These are phyloP conservation scores for Hemerocallis citrina DNA, from an alignment of 106 monocot species.

Conservation along the genomic window DNA sequence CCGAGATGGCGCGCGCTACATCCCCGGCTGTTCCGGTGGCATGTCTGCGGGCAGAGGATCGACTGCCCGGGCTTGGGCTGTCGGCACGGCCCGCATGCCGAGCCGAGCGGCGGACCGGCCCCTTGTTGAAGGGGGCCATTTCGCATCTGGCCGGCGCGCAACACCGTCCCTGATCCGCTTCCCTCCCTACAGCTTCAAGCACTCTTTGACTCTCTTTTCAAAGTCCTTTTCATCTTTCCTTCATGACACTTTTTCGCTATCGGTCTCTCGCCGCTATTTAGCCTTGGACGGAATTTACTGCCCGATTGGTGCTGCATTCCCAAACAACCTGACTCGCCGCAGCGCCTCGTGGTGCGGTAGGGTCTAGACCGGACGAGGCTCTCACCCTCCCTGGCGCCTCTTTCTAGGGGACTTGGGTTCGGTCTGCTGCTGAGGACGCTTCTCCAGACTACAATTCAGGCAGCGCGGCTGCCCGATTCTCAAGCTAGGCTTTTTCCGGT, in stretches of 20 bases:
- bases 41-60: conserved; percentile 1
- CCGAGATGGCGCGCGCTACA: background rate
- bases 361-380: too few relatives aligned
- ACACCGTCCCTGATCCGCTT: conserved; percentile 16
- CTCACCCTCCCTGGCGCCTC: too few relatives aligned
- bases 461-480: too few relatives aligned
- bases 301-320: too few relatives aligned
- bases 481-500: too few relatives aligned
- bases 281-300: too few relatives aligned
- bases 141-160: conserved; percentile 4
- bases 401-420: too few relatives aligned
- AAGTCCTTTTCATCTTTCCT: conserved; percentile 19
- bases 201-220: conserved; percentile 20
- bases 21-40: background rate
- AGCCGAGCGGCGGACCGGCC: conserved; percentile 23
- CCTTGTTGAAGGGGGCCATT: background rate
- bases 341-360: too few relatives aligned
- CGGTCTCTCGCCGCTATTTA: too few relatives aligned
- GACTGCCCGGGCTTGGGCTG: conserved; percentile 10
- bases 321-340: too few relatives aligned
- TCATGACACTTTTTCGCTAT: conserved; percentile 10
- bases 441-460: too few relatives aligned
- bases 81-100: conserved; percentile 7
- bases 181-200: conserved; percentile 21
- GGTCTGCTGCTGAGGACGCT: too few relatives aligned